Conservation (phyloP, 2,329 filamentous ascomycete species). For the Ophiocordyceps camponoti-saundersi region DNA sequence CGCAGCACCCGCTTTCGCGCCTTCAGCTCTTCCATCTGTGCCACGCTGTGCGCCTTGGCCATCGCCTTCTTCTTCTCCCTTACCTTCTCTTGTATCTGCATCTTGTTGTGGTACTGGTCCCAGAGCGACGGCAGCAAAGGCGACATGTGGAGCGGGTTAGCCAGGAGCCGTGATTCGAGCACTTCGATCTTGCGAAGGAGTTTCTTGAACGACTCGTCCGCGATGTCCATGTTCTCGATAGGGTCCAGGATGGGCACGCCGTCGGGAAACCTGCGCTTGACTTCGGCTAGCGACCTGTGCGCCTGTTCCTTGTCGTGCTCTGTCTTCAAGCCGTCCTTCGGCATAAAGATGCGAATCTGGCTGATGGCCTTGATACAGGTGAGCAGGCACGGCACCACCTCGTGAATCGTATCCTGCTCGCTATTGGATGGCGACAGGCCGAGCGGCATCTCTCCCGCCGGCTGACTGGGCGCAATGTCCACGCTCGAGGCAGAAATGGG, state of each 20-base stretch:
- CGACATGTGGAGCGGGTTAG: conserved; percentile 84
- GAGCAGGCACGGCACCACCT: conserved; percentile 59
- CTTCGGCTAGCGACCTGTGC: conserved; percentile 57
- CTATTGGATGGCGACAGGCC: conserved; percentile 31
- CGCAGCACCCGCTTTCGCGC: conserved; percentile 88
- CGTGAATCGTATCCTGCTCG: conserved; percentile 14
- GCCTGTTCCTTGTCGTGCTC: conserved; percentile 49
- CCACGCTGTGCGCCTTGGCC: conserved; percentile 64
- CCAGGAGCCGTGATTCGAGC: conserved; percentile 72
- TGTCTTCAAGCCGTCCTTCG: conserved; percentile 51
- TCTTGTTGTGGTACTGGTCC: conserved; percentile 72
- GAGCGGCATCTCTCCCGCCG: conserved; percentile 32
- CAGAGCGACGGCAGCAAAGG: conserved; percentile 71
- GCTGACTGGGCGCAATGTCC: conserved; percentile 21
- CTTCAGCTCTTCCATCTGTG: conserved; percentile 92
- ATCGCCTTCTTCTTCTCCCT: conserved; percentile 83
- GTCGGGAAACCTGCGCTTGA: conserved; percentile 78
- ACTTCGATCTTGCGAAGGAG: conserved; percentile 92
- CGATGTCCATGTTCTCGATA: conserved; percentile 91
- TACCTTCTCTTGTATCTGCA: conserved; percentile 59
- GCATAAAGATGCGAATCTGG: conserved; percentile 69
- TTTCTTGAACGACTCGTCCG: conserved; percentile 84
- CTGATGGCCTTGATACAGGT: conserved; percentile 74
- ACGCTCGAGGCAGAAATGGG: conserved; percentile 33
- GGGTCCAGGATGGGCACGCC: conserved; percentile 80